phyloP scores from a whole-genome alignment of 805 yeast species.

The Sugiyamaella chiloensis region DNA sequence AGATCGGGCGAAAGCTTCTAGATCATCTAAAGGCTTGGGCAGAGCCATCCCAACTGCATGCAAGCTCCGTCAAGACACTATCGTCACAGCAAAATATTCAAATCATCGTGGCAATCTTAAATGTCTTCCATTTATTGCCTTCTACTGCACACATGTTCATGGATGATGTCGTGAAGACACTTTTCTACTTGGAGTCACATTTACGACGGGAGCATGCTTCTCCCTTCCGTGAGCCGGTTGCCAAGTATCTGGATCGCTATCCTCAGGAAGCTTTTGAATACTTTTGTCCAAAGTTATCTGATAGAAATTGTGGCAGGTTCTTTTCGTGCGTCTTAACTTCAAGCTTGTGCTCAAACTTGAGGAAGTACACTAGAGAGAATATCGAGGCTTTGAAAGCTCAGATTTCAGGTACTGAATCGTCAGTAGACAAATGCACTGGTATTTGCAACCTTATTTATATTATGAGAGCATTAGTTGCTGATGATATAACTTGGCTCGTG shows the following conservation, averaged over 20 bases:
- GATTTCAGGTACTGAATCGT: slow-evolving; percentile 47
- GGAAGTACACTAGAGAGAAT: slow-evolving; percentile 53
- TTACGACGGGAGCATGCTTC: slow-evolving; percentile 81
- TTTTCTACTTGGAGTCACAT: slow-evolving; percentile 74
- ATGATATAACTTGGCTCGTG: slow-evolving; percentile 56
- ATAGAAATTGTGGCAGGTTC: slow-evolving; percentile 61
- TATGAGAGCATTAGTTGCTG: slow-evolving; percentile 48
- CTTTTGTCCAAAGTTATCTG: slow-evolving; percentile 62
- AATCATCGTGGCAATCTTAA: slow-evolving; percentile 83
- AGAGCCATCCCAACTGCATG: slow-evolving; percentile 70
- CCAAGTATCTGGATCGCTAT: slow-evolving; percentile 80
- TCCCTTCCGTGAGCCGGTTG: slow-evolving; percentile 89
- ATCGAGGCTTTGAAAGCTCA: slow-evolving; percentile 47
- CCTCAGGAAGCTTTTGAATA: slow-evolving; percentile 69
- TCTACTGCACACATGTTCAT: slow-evolving; percentile 88
- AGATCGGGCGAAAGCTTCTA: slow-evolving; percentile 86
- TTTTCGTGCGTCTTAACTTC: slow-evolving; percentile 62
- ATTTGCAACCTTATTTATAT: slow-evolving; percentile 74
- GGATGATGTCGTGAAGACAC: slow-evolving; percentile 76
- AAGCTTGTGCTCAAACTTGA: slow-evolving; percentile 53
- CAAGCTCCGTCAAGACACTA: slow-evolving; percentile 75
- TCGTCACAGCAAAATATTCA: slow-evolving; percentile 78
- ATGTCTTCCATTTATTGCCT: slow-evolving; percentile 88
- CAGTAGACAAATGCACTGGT: slow-evolving; percentile 56
- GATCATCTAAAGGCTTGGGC: slow-evolving; percentile 98